Percentiles rank a stretch among this genome's conserved stretches.
phyloP scores from a whole-genome alignment of 2,329 filamentous ascomycete species.

The Lithohypha guttulata region DNA sequence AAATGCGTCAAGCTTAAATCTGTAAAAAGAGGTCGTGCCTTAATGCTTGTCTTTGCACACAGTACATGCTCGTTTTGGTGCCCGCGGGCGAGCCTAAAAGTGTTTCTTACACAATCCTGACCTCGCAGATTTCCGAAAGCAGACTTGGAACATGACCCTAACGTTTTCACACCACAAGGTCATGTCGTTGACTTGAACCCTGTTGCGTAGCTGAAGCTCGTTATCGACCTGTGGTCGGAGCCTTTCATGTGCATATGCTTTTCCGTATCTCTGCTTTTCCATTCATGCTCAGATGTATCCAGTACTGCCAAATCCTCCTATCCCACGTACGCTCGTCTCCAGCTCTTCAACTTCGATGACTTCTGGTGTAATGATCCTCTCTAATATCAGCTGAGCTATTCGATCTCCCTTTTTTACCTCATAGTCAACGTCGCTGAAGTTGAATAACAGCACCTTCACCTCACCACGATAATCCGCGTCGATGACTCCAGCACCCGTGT shows the following conservation, averaged over 20 bases:
- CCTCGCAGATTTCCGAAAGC: too few species aligned
- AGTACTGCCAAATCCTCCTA: constrained; percentile 85
- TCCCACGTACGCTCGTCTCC: constrained; percentile 81
- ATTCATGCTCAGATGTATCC: constrained; percentile 34
- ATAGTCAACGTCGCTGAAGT: constrained; percentile 76
- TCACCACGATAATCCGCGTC: constrained; percentile 94
- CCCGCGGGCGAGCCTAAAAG: too few species aligned
- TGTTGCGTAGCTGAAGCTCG: too few species aligned
- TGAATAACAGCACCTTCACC: constrained; percentile 91
- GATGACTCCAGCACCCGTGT: constrained; percentile 91
- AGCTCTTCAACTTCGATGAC: constrained; percentile 81
- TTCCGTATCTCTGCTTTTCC: neutral
- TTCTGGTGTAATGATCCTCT: constrained; percentile 88
- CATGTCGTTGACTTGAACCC: too few species aligned
- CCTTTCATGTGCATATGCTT: neutral
- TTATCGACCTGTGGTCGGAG: too few species aligned
- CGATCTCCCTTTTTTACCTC: constrained; percentile 74
- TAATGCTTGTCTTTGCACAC: too few species aligned
- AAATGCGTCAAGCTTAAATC: too few species aligned
- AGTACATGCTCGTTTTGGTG: too few species aligned
- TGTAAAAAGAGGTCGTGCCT: too few species aligned
- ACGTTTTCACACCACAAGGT: too few species aligned
- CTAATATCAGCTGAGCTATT: constrained; percentile 83
- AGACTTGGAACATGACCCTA: too few species aligned
- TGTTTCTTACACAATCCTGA: too few species aligned